Evolutionary conservation across 2,329 filamentous ascomycete species (phyloP), one percentile per base, ranked within the genome.

Genomic region (Aspergillus glaucus): DNA sequence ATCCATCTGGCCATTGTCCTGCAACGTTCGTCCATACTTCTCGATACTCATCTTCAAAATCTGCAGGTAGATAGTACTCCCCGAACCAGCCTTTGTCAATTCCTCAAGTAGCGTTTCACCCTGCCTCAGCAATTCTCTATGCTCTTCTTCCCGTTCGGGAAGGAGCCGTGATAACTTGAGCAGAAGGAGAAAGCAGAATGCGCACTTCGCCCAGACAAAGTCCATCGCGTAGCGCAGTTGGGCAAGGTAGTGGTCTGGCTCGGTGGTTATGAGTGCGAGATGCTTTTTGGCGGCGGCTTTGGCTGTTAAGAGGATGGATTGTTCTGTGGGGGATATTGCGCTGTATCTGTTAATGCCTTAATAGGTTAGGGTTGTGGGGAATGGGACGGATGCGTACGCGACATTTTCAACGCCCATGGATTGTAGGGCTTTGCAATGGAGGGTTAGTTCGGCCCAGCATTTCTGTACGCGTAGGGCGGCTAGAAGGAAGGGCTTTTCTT

Each of bases 161-260:
- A 80, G 62, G 1, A 80, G 66, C 0, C 76, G 70, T 0, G 75
- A 73, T 3, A 80, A 65, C 49, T 78, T 79, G 2, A 81, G 69
- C 1, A 80, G 69, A 1, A 81, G 65, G 2, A 80, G 62, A 41
- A 80, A 76, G n/a, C 76, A 79, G 51, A 80, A 80, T 0, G 77
- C 76, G 45, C 75, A 77, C 57, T 81, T 81, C 0, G 77, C 78
- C 77, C 78, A 80, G 17, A 80, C 77, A 50, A 80, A 80, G 47
- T 80, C 77, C 71, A 79, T 78, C 0, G 77, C 76, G 53, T 75
- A 80, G 26, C 70, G 72, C 30, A 80, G 71, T 14, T 75, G 76
- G 12, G 67, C 70, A 7, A 80, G 70, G 54, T 81, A 81, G 2
- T 65, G 57, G 12, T 69, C 61, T 41, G 73, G 68, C 43, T 74